Percentiles rank a stretch among this genome's conserved stretches.
phyloP scores from a whole-genome alignment of 2,329 filamentous ascomycete species.

The Cercospora zeae-maydis region DNA sequence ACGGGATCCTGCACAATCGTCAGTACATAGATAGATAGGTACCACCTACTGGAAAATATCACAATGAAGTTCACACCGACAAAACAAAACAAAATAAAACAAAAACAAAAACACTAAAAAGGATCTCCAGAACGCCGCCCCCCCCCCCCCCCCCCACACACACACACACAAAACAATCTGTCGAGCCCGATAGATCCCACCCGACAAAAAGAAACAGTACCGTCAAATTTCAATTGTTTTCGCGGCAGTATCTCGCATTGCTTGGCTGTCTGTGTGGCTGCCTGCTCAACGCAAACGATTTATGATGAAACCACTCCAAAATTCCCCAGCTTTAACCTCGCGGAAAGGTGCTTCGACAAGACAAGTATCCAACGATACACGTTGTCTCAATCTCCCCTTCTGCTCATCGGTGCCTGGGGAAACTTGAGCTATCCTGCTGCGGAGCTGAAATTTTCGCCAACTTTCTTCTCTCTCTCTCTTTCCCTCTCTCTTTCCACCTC shows the following conservation, averaged over 20 bases:
- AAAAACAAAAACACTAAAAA: too few relatives aligned
- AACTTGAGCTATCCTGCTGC: background rate
- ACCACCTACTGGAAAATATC: too few relatives aligned
- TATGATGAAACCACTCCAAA: background rate
- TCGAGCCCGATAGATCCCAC: too few relatives aligned
- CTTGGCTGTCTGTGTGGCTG: background rate
- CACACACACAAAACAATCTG: too few relatives aligned
- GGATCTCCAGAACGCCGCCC: too few relatives aligned
- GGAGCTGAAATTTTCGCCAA: background rate
- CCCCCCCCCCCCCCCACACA: too few relatives aligned
- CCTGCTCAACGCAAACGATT: constrained; percentile 28
- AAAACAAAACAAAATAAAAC: too few relatives aligned
- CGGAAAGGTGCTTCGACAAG: constrained; percentile 10
- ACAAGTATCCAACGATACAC: background rate
- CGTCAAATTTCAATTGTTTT: background rate
- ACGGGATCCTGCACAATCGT: too few relatives aligned
- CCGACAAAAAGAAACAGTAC: background rate
- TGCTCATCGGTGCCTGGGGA: constrained; percentile 28
- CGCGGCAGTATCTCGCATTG: background rate
- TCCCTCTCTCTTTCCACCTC: too few relatives aligned
- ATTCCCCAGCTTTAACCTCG: constrained; percentile 38
- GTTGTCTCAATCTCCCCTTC: background rate
- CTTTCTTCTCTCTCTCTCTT: background rate
- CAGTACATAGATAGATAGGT: too few relatives aligned
- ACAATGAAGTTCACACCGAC: too few relatives aligned